Base-by-base conservation (phyloP, 2,329 filamentous ascomycete species). In the Clonostachys sp. region DNA sequence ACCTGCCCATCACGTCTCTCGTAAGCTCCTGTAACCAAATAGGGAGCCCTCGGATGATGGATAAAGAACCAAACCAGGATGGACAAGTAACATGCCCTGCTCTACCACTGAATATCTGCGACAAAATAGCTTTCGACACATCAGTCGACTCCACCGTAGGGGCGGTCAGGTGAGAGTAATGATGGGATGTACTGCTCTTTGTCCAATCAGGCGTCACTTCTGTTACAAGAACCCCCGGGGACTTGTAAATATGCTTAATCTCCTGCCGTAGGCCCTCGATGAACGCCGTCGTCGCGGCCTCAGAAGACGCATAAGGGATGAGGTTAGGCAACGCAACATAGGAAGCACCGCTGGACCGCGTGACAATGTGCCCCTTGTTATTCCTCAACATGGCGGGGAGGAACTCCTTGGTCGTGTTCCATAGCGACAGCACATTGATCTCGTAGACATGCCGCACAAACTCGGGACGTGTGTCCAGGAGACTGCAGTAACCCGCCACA, bases 311-410 rank as follows among this genome's bases (percentile, higher is more conserved):
- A 64, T 89, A 90, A 64, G 89, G 84, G 35, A 84, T 77, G 72
- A 88, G 78, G 54, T 75, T 75, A 3, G 84, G 80, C 0, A 80
- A 74, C 1, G 77, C 70, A 9, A 81, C 54, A 65, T 80, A 87
- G 12, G 77, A 76, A 0, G 85, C 84, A 41, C 81, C 71, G 3
- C 78, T 83, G 13, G 86, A 81, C 17, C 90, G 75, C 1, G 83
- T 89, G 17, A 89, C 83, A 41, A 90, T 63, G 74, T 87, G 86
- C 48, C 87, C 86, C 65, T 89, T 86, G 66, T 89, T 82, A 12
- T 60, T 60, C 9, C 64, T 59, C 44, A 85, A 64, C 75, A 90
- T 86, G 52, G 67, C 61, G 0, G 86, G 86, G 2, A 90, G 67
- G 63, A 89, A 89, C 49, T 83, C 77, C 58, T 81, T 78, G 6